Conservation (phyloP, 495 filamentous ascomycete genomes). For the Aspergillus funiculosus region DNA sequence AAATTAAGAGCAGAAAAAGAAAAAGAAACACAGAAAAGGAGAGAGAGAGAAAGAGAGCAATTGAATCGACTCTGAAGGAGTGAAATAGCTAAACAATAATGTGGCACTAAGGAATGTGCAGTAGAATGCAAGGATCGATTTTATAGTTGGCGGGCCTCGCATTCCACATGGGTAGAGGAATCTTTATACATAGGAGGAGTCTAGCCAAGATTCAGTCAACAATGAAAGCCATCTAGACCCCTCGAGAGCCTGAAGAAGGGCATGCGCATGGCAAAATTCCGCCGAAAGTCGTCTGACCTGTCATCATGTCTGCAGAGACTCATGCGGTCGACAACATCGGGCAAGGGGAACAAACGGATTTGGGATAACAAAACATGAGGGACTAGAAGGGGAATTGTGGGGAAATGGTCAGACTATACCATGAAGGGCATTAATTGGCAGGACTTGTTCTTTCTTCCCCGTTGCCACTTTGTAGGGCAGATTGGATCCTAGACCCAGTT, state of each 20-base stretch:
- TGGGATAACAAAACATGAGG: background rate
- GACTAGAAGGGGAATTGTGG: background rate
- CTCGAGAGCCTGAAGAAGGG: slow-evolving; percentile 5
- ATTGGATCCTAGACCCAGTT: background rate
- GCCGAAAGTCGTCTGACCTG: slow-evolving; percentile 21
- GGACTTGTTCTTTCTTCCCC: slow-evolving; percentile 2
- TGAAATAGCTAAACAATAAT: slow-evolving; percentile 4
- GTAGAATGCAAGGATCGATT: slow-evolving; percentile 33
- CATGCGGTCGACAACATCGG: slow-evolving; percentile 7
- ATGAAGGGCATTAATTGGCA: slow-evolving; percentile 5
- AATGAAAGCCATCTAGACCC: slow-evolving; percentile 12
- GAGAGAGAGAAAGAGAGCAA: slow-evolving; percentile 7
- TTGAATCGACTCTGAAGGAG: slow-evolving; percentile 8
- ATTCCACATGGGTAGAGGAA: slow-evolving; percentile 15
- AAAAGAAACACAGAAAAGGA: slow-evolving; percentile 7
- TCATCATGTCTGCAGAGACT: slow-evolving; percentile 8
- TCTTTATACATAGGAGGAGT: slow-evolving; percentile 11
- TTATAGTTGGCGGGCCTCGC: slow-evolving; percentile 24
- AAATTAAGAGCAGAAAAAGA: slow-evolving; percentile 7
- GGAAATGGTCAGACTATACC: slow-evolving; percentile 4
- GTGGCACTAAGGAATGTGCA: slow-evolving; percentile 27
- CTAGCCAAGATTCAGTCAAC: background rate
- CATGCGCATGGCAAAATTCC: slow-evolving; percentile 10
- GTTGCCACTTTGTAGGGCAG: slow-evolving; percentile 1
- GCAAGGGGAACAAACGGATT: slow-evolving; percentile 8